Percentiles rank a stretch among this genome's conserved stretches.
These are phyloP conservation scores for Chimonanthus salicifolius DNA, from an alignment of 164 flowering plant genomes.

Conservation along the genomic window DNA sequence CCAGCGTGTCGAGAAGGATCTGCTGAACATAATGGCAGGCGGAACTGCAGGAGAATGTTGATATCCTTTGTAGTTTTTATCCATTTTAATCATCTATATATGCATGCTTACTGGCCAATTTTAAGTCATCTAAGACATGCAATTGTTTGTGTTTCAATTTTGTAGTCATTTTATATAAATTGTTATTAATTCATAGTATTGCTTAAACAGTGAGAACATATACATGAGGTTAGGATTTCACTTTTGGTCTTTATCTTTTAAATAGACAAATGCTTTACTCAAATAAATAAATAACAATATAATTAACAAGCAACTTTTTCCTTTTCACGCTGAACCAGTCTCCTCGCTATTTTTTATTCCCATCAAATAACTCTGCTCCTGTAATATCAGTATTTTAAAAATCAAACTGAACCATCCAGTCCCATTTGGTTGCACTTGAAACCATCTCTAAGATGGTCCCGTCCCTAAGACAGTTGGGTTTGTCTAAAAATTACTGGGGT, in stretches of 20 bases:
- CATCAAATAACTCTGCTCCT: not conserved
- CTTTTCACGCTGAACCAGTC: not conserved
- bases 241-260: not conserved
- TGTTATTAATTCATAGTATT: not conserved
- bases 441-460: no score
- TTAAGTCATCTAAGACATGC: not conserved
- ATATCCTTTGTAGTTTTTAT: constrained; percentile 1
- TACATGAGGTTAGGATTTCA: not conserved
- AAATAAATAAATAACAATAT: no score
- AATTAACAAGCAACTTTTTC: not conserved
- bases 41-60: constrained; percentile 52
- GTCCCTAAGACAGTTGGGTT: no score
- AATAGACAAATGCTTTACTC: no score
- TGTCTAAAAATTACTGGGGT: no score
- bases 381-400: not conserved
- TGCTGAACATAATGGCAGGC: constrained; percentile 66
- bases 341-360: not conserved
- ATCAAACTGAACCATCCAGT: not conserved
- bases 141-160: not conserved
- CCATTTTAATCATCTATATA: not conserved
- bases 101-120: not conserved
- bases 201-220: not conserved
- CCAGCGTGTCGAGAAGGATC: constrained; percentile 76
- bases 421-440: no score
- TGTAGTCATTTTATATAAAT: not conserved